Evolutionary conservation across 345 rosid species (phyloP), one percentile per base, ranked within the genome.

Genomic region (Lepidium didymum): DNA sequence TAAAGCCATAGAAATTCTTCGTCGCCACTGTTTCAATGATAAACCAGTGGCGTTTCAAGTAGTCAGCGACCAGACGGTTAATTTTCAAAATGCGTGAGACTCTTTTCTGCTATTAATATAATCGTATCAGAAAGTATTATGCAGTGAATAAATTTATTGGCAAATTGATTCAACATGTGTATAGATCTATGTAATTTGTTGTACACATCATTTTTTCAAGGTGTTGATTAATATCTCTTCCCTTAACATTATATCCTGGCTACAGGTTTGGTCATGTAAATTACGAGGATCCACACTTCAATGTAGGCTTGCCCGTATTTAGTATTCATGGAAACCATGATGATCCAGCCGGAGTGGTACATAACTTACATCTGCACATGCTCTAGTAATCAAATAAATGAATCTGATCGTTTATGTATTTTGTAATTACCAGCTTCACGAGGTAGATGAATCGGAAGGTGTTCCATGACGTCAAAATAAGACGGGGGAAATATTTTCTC

Each of bases 311-410:
- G 79, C 99, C 99, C 2, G 96, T 93, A 51, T 91, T 93, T 74
- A 93, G 91, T 63, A 93, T 93, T 70, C 99, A 93, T 82, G 99
- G 99, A 81, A 91, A 93, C 83, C 99, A 93, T 79, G 99, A 93
- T 78, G 99, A 93, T 77, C 99, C 99, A 65, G 99, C 99, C 64
- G 99, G 99, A 77, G 99, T 93, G 91, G 98, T 93, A 85, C 77
- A 78, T 27, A 55, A 59, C 37, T 67, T 75, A 15, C 62, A 61
- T 47, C 51, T 51, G 15, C 64, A 29, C 33, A 14, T 71, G 23
- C 44, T 68, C 40, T n/a, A n/a, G n/a, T n/a, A n/a, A n/a, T n/a
- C n/a, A n/a, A n/a, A n/a, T n/a, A n/a, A n/a, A n/a, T n/a, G n/a
- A n/a, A n/a, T n/a, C n/a, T n/a, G n/a, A n/a, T n/a, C n/a, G n/a